Evolutionary conservation across 2,329 filamentous ascomycete genomes (phyloP).

Genomic region (Rutstroemia sp.): DNA sequence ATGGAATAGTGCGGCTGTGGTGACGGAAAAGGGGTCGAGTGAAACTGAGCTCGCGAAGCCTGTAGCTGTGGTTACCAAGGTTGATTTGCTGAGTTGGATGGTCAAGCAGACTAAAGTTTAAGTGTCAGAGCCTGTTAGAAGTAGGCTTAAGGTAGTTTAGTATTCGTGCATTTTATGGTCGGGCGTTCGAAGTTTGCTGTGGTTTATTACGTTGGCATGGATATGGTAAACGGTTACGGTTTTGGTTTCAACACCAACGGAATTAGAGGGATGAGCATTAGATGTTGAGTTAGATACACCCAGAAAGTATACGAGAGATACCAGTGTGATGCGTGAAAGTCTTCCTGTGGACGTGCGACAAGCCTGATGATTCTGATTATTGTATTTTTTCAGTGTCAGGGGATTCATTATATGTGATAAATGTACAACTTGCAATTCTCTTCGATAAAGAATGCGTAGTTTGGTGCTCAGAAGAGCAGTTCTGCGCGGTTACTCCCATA

Average conservation of each 20-base stretch:
- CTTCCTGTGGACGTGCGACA: too few relatives aligned
- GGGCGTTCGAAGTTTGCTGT: background rate
- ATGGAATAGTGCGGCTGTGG: conserved; percentile 94
- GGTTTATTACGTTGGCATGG: background rate
- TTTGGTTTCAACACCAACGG: background rate
- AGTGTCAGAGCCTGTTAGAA: background rate
- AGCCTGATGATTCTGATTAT: too few relatives aligned
- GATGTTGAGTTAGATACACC: too few relatives aligned
- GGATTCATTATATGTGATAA: too few relatives aligned
- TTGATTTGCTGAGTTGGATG: conserved; percentile 89
- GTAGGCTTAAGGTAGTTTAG: background rate
- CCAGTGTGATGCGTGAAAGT: too few relatives aligned
- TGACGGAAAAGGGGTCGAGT: conserved; percentile 65
- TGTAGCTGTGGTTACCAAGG: conserved; percentile 89
- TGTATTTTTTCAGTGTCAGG: too few relatives aligned
- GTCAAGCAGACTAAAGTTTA: conserved; percentile 51
- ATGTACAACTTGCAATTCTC: too few relatives aligned
- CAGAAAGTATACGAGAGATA: too few relatives aligned
- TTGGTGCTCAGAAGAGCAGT: too few relatives aligned
- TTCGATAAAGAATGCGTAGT: too few relatives aligned
- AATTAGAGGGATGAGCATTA: background rate
- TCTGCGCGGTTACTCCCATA: too few relatives aligned
- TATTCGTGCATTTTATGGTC: background rate
- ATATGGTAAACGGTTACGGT: background rate
- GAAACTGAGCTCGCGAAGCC: conserved; percentile 58